phyloP scores from a whole-genome alignment of 129 eudicot species.

The Flaveria linearis region DNA sequence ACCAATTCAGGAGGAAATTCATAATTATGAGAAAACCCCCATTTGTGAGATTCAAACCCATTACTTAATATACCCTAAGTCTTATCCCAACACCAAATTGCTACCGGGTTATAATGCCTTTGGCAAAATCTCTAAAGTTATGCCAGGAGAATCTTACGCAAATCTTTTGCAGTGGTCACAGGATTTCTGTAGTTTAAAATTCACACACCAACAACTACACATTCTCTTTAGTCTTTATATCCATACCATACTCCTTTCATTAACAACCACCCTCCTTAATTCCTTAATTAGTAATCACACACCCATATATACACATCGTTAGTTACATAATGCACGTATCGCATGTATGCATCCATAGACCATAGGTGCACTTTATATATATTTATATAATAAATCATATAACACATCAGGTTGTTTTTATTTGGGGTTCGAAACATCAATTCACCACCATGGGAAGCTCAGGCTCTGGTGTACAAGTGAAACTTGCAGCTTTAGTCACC shows the following conservation, averaged over 20 bases:
- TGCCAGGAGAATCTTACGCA: constrained; percentile 65
- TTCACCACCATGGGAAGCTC: constrained; percentile 14
- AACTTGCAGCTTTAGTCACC: constrained; percentile 50
- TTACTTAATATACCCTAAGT: too few species aligned
- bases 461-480: constrained; percentile 46
- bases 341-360: background rate
- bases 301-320: background rate
- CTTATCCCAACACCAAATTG: too few species aligned
- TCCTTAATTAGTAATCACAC: background rate
- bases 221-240: constrained; percentile 28
- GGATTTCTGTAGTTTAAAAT: constrained; percentile 14
- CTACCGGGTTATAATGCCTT: too few species aligned
- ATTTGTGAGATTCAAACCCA: too few species aligned
- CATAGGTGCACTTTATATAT: background rate
- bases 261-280: background rate
- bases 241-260: too few species aligned
- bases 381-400: too few species aligned
- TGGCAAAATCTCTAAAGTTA: constrained; percentile 42
- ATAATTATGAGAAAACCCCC: too few species aligned
- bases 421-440: too few species aligned
- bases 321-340: background rate
- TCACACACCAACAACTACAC: constrained; percentile 17
- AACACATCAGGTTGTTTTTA: too few species aligned
- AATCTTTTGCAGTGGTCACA: constrained; percentile 50
- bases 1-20: too few species aligned